Base-by-base conservation (phyloP, 306 rosid genomes). In the Datisca glomerata region DNA sequence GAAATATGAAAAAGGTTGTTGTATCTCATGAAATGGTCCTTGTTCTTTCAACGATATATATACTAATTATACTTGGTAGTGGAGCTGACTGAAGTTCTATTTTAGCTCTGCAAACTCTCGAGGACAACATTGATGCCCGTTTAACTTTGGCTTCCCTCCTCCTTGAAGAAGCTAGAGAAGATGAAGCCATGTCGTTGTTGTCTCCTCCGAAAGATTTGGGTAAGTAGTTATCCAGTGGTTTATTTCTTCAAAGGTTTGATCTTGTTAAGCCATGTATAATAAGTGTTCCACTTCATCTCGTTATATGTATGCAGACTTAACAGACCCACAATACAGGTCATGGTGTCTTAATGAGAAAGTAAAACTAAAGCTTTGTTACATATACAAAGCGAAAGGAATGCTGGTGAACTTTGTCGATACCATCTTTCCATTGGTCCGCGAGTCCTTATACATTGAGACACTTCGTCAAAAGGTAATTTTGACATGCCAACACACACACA, bases 91-190 rank as follows among this genome's bases (percentile, higher is more conserved):
- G 42, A 49, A 34, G 43, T 66, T 52, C 47, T 24, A 36, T 54
- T 69, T 61, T 79, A 83, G 94, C 78, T 41, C 59, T 87, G 4
- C 66, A 79, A 69, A 64, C 64, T 29, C 63, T 69, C 41, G 57
- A 67, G 46, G 78, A 76, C 59, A 65, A 87, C 57, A 65, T 83
- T 59, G 78, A 74, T 61, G 74, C 79, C 6, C 76, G 97, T 12
- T 67, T 87, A 41, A 63, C 70, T 55, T 69, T 87, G 70, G 76
- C 89, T 60, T 83, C 89, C 57, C 79, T 87, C 61, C 82, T 87
- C 19, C 76, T 87, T 42, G 94, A 83, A 63, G 89, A 87, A 59
- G 74, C 51, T 60, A 76, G 68, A 58, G 73, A 55, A 49, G 85
- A 74, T 53, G 97, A 87, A 57, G 97, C 85, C 43, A 72, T 79